Conservation (phyloP, 306 rosid genomes). For the Acacia crassicarpa region DNA sequence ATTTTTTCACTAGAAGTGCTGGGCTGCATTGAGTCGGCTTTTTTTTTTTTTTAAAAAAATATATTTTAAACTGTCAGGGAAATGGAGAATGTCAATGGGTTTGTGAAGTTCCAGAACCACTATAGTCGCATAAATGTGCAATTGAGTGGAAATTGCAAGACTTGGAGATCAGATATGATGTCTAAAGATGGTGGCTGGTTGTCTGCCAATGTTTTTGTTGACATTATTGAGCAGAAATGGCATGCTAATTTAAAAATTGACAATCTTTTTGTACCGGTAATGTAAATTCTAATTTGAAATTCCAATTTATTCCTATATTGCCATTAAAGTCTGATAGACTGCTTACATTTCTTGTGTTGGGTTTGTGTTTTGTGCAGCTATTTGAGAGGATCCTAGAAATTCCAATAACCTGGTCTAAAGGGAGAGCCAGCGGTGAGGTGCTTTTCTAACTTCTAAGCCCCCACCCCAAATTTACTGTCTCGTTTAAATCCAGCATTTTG, state of each 20-base stretch:
- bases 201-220: constrained; percentile 86
- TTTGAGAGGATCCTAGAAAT: constrained; percentile 90
- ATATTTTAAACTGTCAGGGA: constrained; percentile 49
- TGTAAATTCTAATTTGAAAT: constrained; percentile 37
- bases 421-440: constrained; percentile 98
- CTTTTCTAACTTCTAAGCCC: constrained; percentile 49
- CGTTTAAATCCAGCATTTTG: background rate
- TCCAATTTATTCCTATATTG: constrained; percentile 10
- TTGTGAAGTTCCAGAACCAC: constrained; percentile 77
- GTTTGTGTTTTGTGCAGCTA: constrained; percentile 60
- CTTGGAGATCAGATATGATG: constrained; percentile 72
- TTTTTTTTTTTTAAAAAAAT: background rate
- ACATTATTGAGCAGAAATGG: constrained; percentile 82
- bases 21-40: constrained; percentile 8
- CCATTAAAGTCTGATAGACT: constrained; percentile 19
- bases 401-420: constrained; percentile 88
- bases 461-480: background rate
- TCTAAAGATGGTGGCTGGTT: constrained; percentile 93
- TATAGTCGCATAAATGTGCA: constrained; percentile 72
- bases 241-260: constrained; percentile 78
- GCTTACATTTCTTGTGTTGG: constrained; percentile 33
- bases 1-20: constrained; percentile 9
- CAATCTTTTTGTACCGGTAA: constrained; percentile 89
- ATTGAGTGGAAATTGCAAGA: constrained; percentile 83
- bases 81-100: constrained; percentile 83